Percentiles rank a stretch among this genome's conserved stretches.
Conservation (phyloP, 768 basidiomycete species). For the Boletus rex-veris region DNA sequence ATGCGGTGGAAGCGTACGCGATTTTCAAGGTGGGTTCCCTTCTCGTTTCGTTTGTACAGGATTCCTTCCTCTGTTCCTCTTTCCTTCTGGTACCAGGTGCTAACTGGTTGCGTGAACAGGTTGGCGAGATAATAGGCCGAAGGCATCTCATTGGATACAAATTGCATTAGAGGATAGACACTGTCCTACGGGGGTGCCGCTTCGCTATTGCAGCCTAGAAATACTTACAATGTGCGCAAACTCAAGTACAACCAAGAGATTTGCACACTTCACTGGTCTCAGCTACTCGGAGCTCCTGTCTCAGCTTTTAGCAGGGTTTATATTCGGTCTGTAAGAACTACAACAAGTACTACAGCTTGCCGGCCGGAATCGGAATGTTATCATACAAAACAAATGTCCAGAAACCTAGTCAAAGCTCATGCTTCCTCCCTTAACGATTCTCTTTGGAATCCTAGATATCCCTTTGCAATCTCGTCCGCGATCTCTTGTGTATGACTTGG, state of each 20-base stretch:
- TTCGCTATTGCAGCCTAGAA: constrained; percentile 9
- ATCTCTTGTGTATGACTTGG: constrained; percentile 6
- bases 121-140: constrained; percentile 86
- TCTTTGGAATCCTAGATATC: background rate
- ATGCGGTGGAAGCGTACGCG: constrained; percentile 83
- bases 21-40: constrained; percentile 69
- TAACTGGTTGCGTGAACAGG: constrained; percentile 36
- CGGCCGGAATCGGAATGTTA: too few relatives aligned
- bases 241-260: constrained; percentile 1
- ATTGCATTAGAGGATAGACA: constrained; percentile 42
- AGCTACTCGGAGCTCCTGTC: too few relatives aligned
- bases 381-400: too few relatives aligned
- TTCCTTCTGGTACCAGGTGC: background rate
- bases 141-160: constrained; percentile 79
- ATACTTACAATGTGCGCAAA: constrained; percentile 5
- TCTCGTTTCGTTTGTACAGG: background rate
- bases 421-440: background rate
- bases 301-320: too few relatives aligned
- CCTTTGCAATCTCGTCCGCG: constrained; percentile 2
- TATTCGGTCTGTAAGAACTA: too few relatives aligned
- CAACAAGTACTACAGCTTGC: too few relatives aligned
- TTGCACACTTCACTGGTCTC: background rate
- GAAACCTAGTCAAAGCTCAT: too few relatives aligned
- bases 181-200: background rate
- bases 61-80: background rate